A percentile compares a stretch with the other conserved stretches of the same genome.
phyloP scores from a whole-genome alignment of 2,329 filamentous ascomycete species.

The Sclerotinia subarctica region DNA sequence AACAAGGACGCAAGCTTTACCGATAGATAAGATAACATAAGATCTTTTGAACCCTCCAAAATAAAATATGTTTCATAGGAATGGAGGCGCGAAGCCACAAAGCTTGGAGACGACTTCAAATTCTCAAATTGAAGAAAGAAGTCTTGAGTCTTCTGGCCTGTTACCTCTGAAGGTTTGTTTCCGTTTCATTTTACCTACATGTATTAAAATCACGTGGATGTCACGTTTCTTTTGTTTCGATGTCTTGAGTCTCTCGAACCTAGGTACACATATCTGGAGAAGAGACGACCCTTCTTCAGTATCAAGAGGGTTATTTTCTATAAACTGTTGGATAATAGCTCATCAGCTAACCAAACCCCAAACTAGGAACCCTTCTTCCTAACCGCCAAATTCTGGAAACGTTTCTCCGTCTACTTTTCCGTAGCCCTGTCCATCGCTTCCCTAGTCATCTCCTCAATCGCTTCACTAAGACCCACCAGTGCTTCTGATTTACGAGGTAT shows the following conservation, averaged over 20 bases:
- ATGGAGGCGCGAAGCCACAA: background rate
- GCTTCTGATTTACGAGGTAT: constrained; percentile 23
- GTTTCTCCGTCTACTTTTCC: constrained; percentile 29
- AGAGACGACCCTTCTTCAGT: too few species aligned
- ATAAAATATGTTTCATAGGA: background rate
- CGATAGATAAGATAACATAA: background rate
- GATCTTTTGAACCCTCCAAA: background rate
- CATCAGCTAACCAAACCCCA: background rate
- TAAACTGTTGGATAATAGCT: too few species aligned
- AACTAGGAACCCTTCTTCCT: constrained; percentile 24
- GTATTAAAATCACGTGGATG: background rate
- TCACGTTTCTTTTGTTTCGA: background rate
- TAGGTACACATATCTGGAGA: background rate
- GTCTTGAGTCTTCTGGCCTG: background rate
- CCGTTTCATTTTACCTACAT: background rate
- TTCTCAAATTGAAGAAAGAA: background rate
- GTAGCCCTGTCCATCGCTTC: constrained; percentile 26
- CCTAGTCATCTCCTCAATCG: constrained; percentile 27
- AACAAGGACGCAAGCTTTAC: too few species aligned
- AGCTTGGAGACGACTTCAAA: background rate
- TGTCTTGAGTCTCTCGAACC: too few species aligned
- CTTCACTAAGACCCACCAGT: constrained; percentile 21
- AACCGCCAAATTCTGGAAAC: constrained; percentile 33
- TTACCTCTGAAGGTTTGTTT: background rate
- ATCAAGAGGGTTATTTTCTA: background rate